Conservation (phyloP, 306 rosid species). For the Acmispon strigosus region DNA sequence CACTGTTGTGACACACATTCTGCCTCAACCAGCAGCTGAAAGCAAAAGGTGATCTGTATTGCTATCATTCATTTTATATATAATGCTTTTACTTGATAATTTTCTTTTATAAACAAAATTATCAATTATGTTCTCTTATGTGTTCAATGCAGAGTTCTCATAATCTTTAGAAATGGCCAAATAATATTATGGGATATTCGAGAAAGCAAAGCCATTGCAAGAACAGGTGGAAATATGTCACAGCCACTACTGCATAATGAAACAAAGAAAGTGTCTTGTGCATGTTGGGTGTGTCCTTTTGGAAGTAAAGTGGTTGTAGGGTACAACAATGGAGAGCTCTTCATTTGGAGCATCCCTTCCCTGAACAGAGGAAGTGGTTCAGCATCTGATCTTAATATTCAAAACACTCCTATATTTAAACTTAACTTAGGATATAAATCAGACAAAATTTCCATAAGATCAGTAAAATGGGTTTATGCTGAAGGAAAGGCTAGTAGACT, state of each 20-base stretch:
- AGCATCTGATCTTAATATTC: slow-evolving; percentile 28
- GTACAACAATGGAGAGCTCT: slow-evolving; percentile 82
- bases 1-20: slow-evolving; percentile 40
- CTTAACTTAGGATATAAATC: slow-evolving; percentile 81
- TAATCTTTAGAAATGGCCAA: slow-evolving; percentile 59
- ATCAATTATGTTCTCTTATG: neutral
- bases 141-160: slow-evolving; percentile 56
- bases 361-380: slow-evolving; percentile 27
- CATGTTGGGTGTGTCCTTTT: slow-evolving; percentile 84
- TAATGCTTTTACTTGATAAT: neutral
- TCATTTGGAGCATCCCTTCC: slow-evolving; percentile 66
- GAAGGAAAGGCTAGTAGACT: slow-evolving; percentile 77
- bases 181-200: slow-evolving; percentile 61
- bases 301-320: slow-evolving; percentile 84
- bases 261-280: slow-evolving; percentile 70
- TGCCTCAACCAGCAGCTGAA: slow-evolving; percentile 79
- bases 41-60: slow-evolving; percentile 53
- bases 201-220: slow-evolving; percentile 57
- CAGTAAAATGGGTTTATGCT: slow-evolving; percentile 63
- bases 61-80: neutral
- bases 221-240: slow-evolving; percentile 47
- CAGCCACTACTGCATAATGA: slow-evolving; percentile 45
- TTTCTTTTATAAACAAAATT: neutral
- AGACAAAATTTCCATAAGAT: slow-evolving; percentile 60
- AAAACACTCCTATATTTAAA: slow-evolving; percentile 51